Evolutionary conservation across 2,329 filamentous ascomycete genomes (phyloP).

Genomic region (Teratosphaeria pseudoeucalypti): DNA sequence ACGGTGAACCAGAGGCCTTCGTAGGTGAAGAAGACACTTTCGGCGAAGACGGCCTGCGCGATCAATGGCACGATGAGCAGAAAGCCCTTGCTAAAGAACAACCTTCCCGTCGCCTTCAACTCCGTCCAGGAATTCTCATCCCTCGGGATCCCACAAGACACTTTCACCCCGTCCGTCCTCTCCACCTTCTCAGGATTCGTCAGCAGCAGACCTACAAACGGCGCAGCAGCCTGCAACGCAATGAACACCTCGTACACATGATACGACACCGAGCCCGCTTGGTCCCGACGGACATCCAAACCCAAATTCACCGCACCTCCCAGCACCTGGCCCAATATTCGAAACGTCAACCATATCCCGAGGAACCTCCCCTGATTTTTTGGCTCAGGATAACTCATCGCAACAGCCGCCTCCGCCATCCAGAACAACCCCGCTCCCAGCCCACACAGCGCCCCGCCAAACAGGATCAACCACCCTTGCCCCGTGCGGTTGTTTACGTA

Average conservation of each 20-base stretch:
- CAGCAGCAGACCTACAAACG: constrained; percentile 54
- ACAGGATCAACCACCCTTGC: constrained; percentile 56
- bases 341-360: constrained; percentile 57
- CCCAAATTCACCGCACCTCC: constrained; percentile 63
- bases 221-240: constrained; percentile 54
- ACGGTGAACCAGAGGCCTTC: constrained; percentile 56
- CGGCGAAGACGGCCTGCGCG: constrained; percentile 58
- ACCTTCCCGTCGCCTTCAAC: constrained; percentile 46
- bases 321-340: constrained; percentile 55
- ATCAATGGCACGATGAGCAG: constrained; percentile 58
- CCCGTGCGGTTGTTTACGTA: constrained; percentile 65
- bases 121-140: constrained; percentile 47
- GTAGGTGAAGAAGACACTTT: constrained; percentile 62
- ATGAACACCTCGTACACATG: constrained; percentile 62
- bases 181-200: constrained; percentile 53
- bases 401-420: constrained; percentile 65
- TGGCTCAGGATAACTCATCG: constrained; percentile 61
- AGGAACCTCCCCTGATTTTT: constrained; percentile 55
- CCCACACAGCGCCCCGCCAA: constrained; percentile 60
- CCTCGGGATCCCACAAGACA: constrained; percentile 37
- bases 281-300: constrained; percentile 47
- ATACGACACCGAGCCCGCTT: constrained; percentile 57
- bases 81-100: constrained; percentile 53
- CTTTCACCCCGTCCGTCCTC: constrained; percentile 50
- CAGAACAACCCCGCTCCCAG: constrained; percentile 64